Base-by-base conservation (phyloP, 345 rosid species). In the Lepidium aucheri region DNA sequence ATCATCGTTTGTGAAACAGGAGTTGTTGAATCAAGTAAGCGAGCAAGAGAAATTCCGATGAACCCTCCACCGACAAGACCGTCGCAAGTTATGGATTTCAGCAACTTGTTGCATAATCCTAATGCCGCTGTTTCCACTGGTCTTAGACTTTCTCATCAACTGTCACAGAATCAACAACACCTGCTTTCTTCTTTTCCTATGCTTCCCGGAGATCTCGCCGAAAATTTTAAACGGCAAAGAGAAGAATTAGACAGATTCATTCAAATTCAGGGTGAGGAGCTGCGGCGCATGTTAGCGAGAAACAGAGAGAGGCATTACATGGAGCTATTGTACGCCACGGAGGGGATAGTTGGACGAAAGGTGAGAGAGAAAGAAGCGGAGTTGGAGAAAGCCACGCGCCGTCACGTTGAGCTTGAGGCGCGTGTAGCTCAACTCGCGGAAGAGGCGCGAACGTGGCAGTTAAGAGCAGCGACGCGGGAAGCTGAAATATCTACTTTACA, bases 361-460 rank as follows among this genome's bases (percentile, higher is more conserved):
- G 32, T 87, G 67, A 81, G 81, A 45, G 88, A 87, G 67, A 89
- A 79, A 59, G 87, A 86, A 17, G 81, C 74, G 0, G 91, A 84
- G 63, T 71, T 84, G 9, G 88, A 87, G 62, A 87, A 79, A 70
- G 86, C 91, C 70, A 58, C 76, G 17, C 82, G 88, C 32, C 78
- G 78, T 22, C 81, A 86, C 66, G 81, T 81, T 2, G 94, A 89
- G 80, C 47, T 89, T 47, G 86, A 85, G 51, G 84, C 91, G 35
- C 89, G 91, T 43, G 86, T 82, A 10, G 79, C 91, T n/a, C 91
- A 86, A 36, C 89, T 89, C 3, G 72, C 58, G 53, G 74, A 75
- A 26, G 94, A 85, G 73, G 84, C 88, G 10, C 91, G 84, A 71
- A 82, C 74, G 11, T 90, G 97, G 97, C 89, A 87, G 67, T 89